Percentiles rank a stretch among this genome's conserved stretches.
Conservation (phyloP, 2,329 filamentous ascomycete genomes). For the Fusarium papillatum region DNA sequence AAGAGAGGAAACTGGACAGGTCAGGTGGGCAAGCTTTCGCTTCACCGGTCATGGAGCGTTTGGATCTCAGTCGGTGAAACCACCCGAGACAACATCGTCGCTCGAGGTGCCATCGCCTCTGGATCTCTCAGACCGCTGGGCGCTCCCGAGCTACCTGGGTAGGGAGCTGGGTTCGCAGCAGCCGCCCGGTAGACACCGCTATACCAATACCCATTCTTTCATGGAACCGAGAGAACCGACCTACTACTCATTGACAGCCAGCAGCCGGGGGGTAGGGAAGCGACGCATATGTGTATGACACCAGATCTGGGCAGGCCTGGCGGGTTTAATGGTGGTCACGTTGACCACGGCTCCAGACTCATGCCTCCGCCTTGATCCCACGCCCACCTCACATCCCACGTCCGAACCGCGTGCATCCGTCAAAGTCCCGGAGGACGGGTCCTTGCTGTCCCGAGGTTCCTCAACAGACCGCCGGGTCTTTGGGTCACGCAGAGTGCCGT, state of each 20-base stretch:
- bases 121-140: conserved; percentile 12
- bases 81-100: background rate
- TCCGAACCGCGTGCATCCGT: conserved; percentile 22
- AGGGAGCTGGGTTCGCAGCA: background rate
- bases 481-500: conserved; percentile 6
- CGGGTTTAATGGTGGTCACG: conserved; percentile 36
- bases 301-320: conserved; percentile 31
- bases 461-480: conserved; percentile 33
- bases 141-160: background rate
- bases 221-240: background rate
- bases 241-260: conserved; percentile 10
- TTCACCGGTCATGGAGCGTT: conserved; percentile 1
- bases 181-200: conserved; percentile 5
- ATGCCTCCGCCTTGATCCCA: conserved; percentile 31
- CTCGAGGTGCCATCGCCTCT: background rate
- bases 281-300: conserved; percentile 24
- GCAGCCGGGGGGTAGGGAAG: background rate
- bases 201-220: conserved; percentile 1
- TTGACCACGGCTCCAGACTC: conserved; percentile 25
- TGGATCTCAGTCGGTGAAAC: conserved; percentile 23
- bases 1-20: background rate
- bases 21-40: background rate
- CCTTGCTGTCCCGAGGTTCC: conserved; percentile 29
- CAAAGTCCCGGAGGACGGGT: conserved; percentile 24
- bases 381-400: conserved; percentile 13